Conservation (phyloP, 805 yeast genomes). For the Suhomyces faveliae region DNA sequence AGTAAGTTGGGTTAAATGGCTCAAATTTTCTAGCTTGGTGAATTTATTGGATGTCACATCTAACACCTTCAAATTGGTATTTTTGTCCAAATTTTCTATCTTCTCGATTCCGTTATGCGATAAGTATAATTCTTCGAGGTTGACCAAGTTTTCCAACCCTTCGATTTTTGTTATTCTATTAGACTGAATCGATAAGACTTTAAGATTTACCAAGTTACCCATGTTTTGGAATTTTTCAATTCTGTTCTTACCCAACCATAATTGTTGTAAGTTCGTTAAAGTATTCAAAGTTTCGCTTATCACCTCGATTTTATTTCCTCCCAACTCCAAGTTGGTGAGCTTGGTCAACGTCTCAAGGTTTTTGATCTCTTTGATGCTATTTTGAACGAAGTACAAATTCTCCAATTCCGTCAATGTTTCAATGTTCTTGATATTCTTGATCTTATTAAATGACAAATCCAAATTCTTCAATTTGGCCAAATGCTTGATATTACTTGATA, state of each 20-base stretch:
- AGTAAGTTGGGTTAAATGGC: constrained; percentile 67
- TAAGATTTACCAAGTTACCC: constrained; percentile 55
- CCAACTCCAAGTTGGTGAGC: constrained; percentile 76
- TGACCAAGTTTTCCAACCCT: constrained; percentile 69
- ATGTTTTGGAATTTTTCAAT: constrained; percentile 67
- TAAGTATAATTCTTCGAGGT: constrained; percentile 81
- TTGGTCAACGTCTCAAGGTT: constrained; percentile 56
- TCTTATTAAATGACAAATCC: constrained; percentile 88
- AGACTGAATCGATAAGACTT: constrained; percentile 83
- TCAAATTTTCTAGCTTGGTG: constrained; percentile 57
- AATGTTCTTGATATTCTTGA: constrained; percentile 79
- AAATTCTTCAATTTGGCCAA: constrained; percentile 56
- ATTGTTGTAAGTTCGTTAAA: constrained; percentile 59
- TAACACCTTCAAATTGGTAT: constrained; percentile 62
- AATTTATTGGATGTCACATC: constrained; percentile 82
- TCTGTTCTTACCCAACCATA: constrained; percentile 92
- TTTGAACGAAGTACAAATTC: constrained; percentile 83
- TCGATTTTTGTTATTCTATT: constrained; percentile 77
- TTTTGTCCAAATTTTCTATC: constrained; percentile 76
- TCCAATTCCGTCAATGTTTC: constrained; percentile 60
- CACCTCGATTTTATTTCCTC: constrained; percentile 73
- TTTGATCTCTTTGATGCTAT: constrained; percentile 72
- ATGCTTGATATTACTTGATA: constrained; percentile 65
- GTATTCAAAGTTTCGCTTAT: constrained; percentile 56
- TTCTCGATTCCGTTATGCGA: constrained; percentile 78